Evolutionary conservation across 192 early-diverging fungal species (phyloP).

Genomic region (Funneliformis mosseae): DNA sequence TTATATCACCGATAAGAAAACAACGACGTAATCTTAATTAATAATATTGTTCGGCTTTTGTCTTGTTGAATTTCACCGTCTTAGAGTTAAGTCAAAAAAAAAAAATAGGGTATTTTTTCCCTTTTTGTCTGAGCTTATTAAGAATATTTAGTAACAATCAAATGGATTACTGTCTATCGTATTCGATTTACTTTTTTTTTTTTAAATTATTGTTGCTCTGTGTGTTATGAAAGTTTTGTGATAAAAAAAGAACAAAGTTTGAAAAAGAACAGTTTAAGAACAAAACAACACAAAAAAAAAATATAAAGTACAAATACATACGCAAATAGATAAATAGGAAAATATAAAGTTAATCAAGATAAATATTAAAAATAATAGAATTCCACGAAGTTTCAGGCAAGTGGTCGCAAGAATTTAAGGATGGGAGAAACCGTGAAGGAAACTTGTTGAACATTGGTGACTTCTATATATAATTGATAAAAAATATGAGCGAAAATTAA

Average conservation of each 20-base stretch:
- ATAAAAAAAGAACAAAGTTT: not conserved
- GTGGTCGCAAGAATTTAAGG: not conserved
- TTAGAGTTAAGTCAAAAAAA: no score
- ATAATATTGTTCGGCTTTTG: not conserved
- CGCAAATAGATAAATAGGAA: not conserved
- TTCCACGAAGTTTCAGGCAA: not conserved
- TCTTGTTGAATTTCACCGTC: not conserved
- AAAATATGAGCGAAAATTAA: not conserved
- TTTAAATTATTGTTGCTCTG: not conserved
- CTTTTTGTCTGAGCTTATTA: not conserved
- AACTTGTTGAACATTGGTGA: not conserved
- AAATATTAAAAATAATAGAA: slow-evolving; percentile 15
- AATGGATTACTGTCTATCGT: not conserved
- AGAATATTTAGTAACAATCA: not conserved
- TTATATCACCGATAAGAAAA: not conserved
- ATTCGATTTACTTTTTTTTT: not conserved
- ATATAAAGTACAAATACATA: not conserved
- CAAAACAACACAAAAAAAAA: not conserved
- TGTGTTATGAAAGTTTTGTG: not conserved
- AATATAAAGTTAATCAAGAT: not conserved
- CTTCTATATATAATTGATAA: not conserved
- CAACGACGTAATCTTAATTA: not conserved
- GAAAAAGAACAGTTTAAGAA: not conserved
- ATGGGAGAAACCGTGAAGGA: not conserved
- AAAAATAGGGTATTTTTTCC: not conserved